A percentile compares a stretch with the other conserved stretches of the same genome.
Conservation (phyloP, 1,139 yeast species). For the Taphrina flavorubra region DNA sequence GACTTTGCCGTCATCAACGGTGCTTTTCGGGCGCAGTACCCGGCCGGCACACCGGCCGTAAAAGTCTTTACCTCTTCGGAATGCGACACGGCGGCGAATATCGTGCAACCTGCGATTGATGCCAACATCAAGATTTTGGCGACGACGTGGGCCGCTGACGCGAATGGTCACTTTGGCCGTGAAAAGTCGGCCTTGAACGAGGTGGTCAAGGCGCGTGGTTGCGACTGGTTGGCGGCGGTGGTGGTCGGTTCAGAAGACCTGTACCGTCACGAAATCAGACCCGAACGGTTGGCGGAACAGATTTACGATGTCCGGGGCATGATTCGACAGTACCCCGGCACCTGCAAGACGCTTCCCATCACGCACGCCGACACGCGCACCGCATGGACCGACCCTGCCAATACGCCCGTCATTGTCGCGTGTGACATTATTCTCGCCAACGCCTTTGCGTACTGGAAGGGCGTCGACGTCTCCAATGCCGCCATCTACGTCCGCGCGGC, state of each 20-base stretch:
- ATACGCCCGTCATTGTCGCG: conserved; percentile 71
- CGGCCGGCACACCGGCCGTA: conserved; percentile 61
- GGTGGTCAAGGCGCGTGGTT: conserved; percentile 75
- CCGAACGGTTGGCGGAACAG: conserved; percentile 49
- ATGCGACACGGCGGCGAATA: conserved; percentile 78
- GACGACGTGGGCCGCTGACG: conserved; percentile 92
- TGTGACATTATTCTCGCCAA: conserved; percentile 87
- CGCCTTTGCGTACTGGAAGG: conserved; percentile 99
- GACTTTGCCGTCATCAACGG: conserved; percentile 65
- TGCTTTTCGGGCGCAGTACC: conserved; percentile 55
- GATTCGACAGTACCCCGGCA: conserved; percentile 31
- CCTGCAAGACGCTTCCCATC: conserved; percentile 19
- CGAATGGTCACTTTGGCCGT: conserved; percentile 67
- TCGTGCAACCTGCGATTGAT: conserved; percentile 76
- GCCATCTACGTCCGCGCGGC: conserved; percentile 97
- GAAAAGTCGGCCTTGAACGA: conserved; percentile 71
- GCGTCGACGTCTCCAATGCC: conserved; percentile 79
- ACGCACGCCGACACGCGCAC: conserved; percentile 87
- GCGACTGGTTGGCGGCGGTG: conserved; percentile 70
- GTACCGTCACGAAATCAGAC: conserved; percentile 81
- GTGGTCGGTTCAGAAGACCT: conserved; percentile 92
- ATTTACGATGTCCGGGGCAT: conserved; percentile 41
- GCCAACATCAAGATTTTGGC: conserved; percentile 74
- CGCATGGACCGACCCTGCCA: conserved; percentile 77
- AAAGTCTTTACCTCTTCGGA: conserved; percentile 87